Percentiles rank a stretch among this genome's conserved stretches.
Conservation (phyloP, 2,329 filamentous ascomycete genomes). For the Paracamarosporium sp. region DNA sequence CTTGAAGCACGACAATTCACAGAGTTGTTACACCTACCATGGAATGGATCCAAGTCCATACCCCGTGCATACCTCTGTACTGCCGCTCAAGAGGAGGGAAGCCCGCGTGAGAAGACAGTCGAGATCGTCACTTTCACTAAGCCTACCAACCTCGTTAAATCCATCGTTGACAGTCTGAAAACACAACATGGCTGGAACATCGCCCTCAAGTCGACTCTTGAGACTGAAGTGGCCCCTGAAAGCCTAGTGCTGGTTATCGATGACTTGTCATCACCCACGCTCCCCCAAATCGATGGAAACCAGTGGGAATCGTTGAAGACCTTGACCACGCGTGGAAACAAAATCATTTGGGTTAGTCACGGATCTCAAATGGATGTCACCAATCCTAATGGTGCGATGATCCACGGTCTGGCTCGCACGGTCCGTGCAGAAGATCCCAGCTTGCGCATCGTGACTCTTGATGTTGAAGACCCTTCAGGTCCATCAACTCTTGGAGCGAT, state of each 20-base stretch:
- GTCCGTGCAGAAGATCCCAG: neutral
- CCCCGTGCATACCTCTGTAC: too few species aligned
- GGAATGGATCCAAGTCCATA: too few species aligned
- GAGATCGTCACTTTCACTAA: too few species aligned
- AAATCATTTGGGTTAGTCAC: neutral
- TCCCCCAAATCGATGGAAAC: neutral
- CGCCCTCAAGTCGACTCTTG: neutral
- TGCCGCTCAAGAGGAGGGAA: too few species aligned
- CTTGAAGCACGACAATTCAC: too few species aligned
- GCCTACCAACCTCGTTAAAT: too few species aligned
- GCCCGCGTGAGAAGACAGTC: too few species aligned
- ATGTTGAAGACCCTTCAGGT: neutral
- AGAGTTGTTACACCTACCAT: too few species aligned
- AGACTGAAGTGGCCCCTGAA: too few species aligned
- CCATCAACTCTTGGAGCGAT: neutral
- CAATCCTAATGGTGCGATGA: neutral
- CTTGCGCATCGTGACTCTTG: neutral
- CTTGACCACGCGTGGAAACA: too few species aligned
- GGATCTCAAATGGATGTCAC: conserved; percentile 3
- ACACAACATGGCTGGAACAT: too few species aligned
- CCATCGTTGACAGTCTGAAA: too few species aligned
- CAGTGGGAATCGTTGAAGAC: neutral
- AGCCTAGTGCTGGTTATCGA: neutral
- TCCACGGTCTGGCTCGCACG: neutral
- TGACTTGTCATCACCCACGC: neutral